Conservation (phyloP, 2,329 filamentous ascomycete species). For the Botryosphaeria dothidea region DNA sequence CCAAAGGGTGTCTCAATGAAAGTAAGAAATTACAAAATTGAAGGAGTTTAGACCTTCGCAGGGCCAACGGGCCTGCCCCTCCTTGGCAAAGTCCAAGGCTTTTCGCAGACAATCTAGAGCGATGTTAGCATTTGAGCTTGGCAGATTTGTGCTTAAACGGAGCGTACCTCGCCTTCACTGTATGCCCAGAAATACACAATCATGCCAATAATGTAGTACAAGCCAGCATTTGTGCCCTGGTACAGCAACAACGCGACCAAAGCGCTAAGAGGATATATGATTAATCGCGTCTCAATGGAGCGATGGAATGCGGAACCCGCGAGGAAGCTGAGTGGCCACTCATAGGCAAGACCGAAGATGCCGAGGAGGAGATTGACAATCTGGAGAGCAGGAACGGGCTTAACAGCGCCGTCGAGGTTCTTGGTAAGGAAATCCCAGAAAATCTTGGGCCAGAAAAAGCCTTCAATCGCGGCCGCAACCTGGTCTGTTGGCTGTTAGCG, state of each 20-base stretch:
- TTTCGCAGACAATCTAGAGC: conserved; percentile 48
- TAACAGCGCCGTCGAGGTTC: conserved; percentile 82
- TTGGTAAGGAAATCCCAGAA: conserved; percentile 97
- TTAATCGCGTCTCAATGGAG: conserved; percentile 81
- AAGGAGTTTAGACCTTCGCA: neutral
- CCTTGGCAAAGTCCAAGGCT: conserved; percentile 53
- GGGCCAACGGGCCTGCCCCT: conserved; percentile 24
- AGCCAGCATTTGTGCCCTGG: conserved; percentile 85
- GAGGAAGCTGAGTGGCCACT: conserved; percentile 82
- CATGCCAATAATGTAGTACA: conserved; percentile 89
- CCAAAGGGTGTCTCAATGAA: neutral
- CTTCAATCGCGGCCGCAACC: conserved; percentile 77
- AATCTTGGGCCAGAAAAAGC: conserved; percentile 98
- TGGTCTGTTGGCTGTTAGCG: conserved; percentile 65
- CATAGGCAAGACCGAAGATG: conserved; percentile 76
- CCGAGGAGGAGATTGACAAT: conserved; percentile 86
- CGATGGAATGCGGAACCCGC: conserved; percentile 75
- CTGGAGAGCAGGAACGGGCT: conserved; percentile 84
- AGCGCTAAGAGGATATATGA: conserved; percentile 77
- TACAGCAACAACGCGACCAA: conserved; percentile 79
- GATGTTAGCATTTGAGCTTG: conserved; percentile 20
- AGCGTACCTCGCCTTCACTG: conserved; percentile 88
- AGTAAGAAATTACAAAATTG: neutral
- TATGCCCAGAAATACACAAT: conserved; percentile 95
- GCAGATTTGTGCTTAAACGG: neutral